phyloP scores from a whole-genome alignment of 352 stramenopile species.

The Saprolegnia parasitica region DNA sequence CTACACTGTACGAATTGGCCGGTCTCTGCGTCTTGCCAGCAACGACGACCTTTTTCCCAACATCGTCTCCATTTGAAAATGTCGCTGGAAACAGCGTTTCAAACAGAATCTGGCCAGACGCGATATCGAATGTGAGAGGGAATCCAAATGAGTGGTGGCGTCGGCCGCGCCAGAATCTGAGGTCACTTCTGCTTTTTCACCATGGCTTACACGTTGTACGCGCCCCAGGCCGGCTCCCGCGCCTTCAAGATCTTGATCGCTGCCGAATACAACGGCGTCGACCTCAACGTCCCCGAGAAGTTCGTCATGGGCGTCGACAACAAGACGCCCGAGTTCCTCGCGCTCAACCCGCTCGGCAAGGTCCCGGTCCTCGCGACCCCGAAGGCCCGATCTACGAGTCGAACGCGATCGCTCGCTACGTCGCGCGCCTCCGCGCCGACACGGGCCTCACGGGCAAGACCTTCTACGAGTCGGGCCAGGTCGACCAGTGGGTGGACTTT shows the following conservation, averaged over 20 bases:
- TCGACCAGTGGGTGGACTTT: constrained; percentile 95
- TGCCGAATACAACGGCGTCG: constrained; percentile 89
- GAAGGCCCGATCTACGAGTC: constrained; percentile 82
- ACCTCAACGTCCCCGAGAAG: constrained; percentile 69
- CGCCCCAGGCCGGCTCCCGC: constrained; percentile 46
- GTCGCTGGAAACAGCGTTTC: no score
- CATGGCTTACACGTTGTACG: constrained; percentile 22
- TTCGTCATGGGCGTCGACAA: constrained; percentile 56
- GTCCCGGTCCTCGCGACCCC: constrained; percentile 82
- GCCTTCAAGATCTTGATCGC: constrained; percentile 94
- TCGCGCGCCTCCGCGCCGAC: constrained; percentile 85
- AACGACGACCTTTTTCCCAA: neutral
- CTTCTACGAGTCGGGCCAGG: constrained; percentile 88
- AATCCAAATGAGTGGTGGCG: neutral
- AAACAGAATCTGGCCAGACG: neutral
- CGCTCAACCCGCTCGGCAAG: constrained; percentile 88
- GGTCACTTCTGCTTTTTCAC: constrained; percentile 10
- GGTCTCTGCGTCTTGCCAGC: no score
- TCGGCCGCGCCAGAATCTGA: neutral
- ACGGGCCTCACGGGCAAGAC: constrained; percentile 81
- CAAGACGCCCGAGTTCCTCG: constrained; percentile 66
- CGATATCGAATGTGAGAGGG: neutral
- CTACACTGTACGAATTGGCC: no score
- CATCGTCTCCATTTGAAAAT: neutral
- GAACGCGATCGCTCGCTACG: constrained; percentile 91